Conservation (phyloP, 2,329 filamentous ascomycete genomes). For the Botryosphaeria dothidea region DNA sequence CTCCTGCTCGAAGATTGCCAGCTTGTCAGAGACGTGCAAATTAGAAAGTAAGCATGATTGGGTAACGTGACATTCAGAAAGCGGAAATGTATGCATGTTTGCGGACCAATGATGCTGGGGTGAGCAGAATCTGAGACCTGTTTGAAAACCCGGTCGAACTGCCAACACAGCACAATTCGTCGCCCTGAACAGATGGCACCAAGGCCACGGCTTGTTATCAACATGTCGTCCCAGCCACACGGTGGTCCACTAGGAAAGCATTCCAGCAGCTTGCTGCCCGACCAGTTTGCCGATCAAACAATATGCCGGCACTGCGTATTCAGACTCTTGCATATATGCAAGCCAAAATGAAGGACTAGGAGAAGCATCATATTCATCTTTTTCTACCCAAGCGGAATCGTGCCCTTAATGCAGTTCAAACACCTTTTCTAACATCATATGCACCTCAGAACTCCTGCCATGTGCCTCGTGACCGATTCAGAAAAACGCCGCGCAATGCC, state of each 20-base stretch:
- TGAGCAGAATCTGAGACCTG: background rate
- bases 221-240: background rate
- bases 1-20: background rate
- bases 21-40: too few relatives aligned
- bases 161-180: background rate
- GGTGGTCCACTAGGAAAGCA: background rate
- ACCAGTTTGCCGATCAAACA: background rate
- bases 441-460: background rate
- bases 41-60: background rate
- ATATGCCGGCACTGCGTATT: background rate
- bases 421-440: background rate
- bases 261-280: background rate
- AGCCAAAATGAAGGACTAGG: background rate
- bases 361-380: background rate
- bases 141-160: background rate
- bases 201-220: background rate
- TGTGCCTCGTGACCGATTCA: background rate
- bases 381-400: background rate
- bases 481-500: background rate
- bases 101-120: background rate
- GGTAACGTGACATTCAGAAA: background rate
- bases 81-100: background rate
- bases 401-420: background rate
- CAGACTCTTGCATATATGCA: background rate
- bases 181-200: background rate